phyloP scores from a whole-genome alignment of 176 grass and related monocot species.

The Oryza brachyantha region DNA sequence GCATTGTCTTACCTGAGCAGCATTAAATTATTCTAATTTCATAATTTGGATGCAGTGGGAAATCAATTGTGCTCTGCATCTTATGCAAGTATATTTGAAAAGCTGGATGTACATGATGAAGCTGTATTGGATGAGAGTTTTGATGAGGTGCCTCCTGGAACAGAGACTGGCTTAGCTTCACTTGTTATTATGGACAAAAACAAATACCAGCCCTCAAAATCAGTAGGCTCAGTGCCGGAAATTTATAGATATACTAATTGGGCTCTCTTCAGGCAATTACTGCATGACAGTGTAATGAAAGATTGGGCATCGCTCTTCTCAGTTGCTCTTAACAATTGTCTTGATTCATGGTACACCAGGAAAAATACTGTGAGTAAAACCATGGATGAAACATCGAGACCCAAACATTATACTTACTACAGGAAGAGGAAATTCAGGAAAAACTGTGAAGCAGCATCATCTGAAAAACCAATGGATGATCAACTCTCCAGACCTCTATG shows the following conservation, averaged over 20 bases:
- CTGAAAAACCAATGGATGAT: conserved; percentile 41
- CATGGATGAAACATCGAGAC: conserved; percentile 37
- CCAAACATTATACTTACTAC: conserved; percentile 61
- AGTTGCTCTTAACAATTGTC: conserved; percentile 48
- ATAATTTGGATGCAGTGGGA: conserved; percentile 45
- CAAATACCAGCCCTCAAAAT: conserved; percentile 48
- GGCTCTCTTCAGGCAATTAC: conserved; percentile 65
- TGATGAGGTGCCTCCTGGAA: conserved; percentile 70
- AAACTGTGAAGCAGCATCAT: conserved; percentile 24
- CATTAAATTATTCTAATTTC: conserved; percentile 26
- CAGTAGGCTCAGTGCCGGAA: conserved; percentile 26
- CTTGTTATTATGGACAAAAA: conserved; percentile 30
- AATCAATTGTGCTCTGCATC: conserved; percentile 26
- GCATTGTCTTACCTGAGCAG: conserved; percentile 13
- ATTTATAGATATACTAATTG: conserved; percentile 65
- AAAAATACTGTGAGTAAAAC: conserved; percentile 29
- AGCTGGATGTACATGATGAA: conserved; percentile 37
- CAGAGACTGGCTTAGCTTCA: conserved; percentile 41
- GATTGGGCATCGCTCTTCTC: conserved; percentile 45
- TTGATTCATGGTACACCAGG: conserved; percentile 46
- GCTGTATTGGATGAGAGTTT: conserved; percentile 44
- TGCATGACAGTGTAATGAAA: conserved; percentile 63
- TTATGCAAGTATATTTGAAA: conserved; percentile 68
- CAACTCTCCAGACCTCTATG: conserved; percentile 50
- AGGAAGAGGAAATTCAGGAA: conserved; percentile 69